phyloP scores from a whole-genome alignment of 2,329 filamentous ascomycete species.

The Tolypocladium amazonense region DNA sequence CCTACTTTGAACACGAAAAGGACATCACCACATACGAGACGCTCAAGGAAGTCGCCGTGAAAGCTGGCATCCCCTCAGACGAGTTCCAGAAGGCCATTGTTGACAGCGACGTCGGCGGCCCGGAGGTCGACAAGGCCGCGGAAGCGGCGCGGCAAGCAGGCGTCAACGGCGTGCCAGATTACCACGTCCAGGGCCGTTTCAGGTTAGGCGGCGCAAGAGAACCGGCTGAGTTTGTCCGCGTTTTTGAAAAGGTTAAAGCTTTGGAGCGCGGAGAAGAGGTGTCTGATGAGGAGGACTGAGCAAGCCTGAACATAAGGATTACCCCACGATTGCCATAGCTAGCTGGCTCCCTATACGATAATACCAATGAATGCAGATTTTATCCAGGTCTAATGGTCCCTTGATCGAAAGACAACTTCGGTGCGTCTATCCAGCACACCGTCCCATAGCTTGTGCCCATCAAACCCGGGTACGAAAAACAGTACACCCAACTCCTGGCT shows the following conservation, averaged over 20 bases:
- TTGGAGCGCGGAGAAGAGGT: slow-evolving; percentile 6
- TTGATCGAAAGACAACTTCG: slow-evolving; percentile 20
- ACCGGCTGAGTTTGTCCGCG: slow-evolving; percentile 49
- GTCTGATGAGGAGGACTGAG: not conserved
- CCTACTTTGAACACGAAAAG: slow-evolving; percentile 30
- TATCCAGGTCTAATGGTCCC: not conserved
- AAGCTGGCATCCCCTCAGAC: slow-evolving; percentile 34
- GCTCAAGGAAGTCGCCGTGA: slow-evolving; percentile 21
- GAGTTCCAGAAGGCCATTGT: slow-evolving; percentile 25
- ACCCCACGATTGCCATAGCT: not conserved
- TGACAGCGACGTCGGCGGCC: slow-evolving; percentile 36
- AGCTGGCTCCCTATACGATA: not conserved
- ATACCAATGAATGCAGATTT: not conserved
- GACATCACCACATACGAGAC: slow-evolving; percentile 31
- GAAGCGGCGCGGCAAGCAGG: slow-evolving; percentile 15
- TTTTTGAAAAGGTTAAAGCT: slow-evolving; percentile 50
- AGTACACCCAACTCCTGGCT: slow-evolving; percentile 72
- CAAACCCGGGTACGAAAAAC: slow-evolving; percentile 33
- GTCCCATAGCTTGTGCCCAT: slow-evolving; percentile 27
- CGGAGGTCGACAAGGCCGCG: slow-evolving; percentile 20
- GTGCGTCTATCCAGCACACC: slow-evolving; percentile 23
- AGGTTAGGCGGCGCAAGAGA: slow-evolving; percentile 61
- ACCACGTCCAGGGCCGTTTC: slow-evolving; percentile 57
- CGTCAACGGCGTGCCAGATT: slow-evolving; percentile 61
- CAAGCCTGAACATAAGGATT: not conserved